A percentile compares a stretch with the other conserved stretches of the same genome.
Evolutionary conservation across 345 rosid species (phyloP).

Genomic region (Eucalyptus regnans): DNA sequence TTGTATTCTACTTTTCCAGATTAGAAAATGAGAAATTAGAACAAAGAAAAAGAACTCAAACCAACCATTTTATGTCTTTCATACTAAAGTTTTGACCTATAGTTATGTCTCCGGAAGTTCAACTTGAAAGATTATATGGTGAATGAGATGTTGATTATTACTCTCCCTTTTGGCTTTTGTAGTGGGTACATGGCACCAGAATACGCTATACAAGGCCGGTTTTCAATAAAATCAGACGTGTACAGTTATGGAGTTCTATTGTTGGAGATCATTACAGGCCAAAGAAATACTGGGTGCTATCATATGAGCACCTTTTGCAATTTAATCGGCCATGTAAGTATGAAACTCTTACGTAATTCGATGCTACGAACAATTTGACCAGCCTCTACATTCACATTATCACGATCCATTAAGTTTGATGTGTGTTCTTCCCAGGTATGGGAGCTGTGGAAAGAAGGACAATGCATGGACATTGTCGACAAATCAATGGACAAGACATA

Average conservation of each 20-base stretch:
- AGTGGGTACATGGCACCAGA: background rate
- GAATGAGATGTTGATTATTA: background rate
- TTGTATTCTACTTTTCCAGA: background rate
- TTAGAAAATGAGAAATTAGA: background rate
- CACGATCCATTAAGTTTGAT: background rate
- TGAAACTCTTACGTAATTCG: background rate
- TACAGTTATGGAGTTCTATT: background rate
- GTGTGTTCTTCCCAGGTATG: background rate
- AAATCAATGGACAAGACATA: background rate
- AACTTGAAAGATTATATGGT: background rate
- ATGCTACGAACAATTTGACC: background rate
- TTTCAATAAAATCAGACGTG: background rate
- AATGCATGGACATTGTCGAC: background rate
- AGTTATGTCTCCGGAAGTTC: background rate
- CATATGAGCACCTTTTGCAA: background rate
- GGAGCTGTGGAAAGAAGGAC: background rate
- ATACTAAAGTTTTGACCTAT: background rate
- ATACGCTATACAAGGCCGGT: background rate
- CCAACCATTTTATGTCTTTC: background rate
- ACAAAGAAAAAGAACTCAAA: background rate
- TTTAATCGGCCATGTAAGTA: background rate
- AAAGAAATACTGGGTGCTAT: background rate
- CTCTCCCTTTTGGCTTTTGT: background rate
- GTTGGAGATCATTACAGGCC: background rate
- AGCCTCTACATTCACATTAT: background rate